A percentile compares a stretch with the other conserved stretches of the same genome.
These are phyloP conservation scores for Thermomucor indicae-seudaticae DNA, from an alignment of 371 early-diverging fungal species.

Conservation along the genomic window DNA sequence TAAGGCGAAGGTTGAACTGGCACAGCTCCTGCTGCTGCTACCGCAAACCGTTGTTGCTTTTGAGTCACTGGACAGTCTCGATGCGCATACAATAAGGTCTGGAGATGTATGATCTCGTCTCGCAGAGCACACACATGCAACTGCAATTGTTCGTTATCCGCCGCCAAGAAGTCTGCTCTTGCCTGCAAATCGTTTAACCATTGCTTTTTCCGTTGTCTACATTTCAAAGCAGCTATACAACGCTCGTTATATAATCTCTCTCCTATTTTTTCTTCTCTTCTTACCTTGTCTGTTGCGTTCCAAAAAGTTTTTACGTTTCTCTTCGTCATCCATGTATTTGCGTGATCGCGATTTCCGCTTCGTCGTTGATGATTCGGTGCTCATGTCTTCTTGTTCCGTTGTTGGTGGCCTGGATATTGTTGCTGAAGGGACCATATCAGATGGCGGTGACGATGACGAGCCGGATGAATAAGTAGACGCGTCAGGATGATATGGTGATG, in stretches of 20 bases:
- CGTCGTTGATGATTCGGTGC: background rate
- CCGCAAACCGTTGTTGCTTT: background rate
- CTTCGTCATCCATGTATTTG: constrained; percentile 49
- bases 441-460: background rate
- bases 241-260: too few species aligned
- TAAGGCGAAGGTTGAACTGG: too few species aligned
- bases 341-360: constrained; percentile 10
- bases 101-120: constrained; percentile 47
- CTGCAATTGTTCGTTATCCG: constrained; percentile 48
- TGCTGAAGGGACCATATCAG: background rate
- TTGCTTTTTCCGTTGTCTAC: constrained; percentile 66
- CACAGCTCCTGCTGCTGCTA: background rate
- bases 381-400: background rate
- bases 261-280: constrained; percentile 6
- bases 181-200: constrained; percentile 52
- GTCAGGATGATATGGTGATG: background rate
- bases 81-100: constrained; percentile 47
- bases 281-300: constrained; percentile 80
- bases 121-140: constrained; percentile 37
- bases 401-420: background rate
- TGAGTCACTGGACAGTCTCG: constrained; percentile 41
- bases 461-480: background rate
- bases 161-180: constrained; percentile 45
- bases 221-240: constrained; percentile 59
- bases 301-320: constrained; percentile 72